Conservation (phyloP, 2,329 filamentous ascomycete genomes). For the Verticillium nonalfalfae region DNA sequence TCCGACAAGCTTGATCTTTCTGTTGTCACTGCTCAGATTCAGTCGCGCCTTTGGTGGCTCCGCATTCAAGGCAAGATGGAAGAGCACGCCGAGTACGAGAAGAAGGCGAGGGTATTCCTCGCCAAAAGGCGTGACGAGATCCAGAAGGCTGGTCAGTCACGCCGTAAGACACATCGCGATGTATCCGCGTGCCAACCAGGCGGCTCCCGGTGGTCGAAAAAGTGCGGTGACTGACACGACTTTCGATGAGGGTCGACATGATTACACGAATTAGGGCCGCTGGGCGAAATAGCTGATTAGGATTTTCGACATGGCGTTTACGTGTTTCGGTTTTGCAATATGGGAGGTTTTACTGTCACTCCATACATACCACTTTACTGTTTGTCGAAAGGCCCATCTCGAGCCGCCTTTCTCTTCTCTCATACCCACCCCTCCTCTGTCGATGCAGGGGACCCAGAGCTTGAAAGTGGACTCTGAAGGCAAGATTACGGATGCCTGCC, state of each 20-base stretch:
- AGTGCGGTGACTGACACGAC: slow-evolving; percentile 2
- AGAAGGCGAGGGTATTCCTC: slow-evolving; percentile 38
- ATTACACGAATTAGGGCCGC: background rate
- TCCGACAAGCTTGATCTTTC: slow-evolving; percentile 34
- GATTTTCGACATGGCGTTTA: background rate
- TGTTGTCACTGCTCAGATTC: slow-evolving; percentile 47
- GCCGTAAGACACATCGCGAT: background rate
- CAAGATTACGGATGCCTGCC: background rate
- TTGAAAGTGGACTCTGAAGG: background rate
- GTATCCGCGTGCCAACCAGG: slow-evolving; percentile 9
- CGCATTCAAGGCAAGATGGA: slow-evolving; percentile 41
- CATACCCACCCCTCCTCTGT: background rate
- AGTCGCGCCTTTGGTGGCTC: slow-evolving; percentile 52
- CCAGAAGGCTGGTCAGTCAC: slow-evolving; percentile 20
- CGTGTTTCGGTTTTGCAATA: background rate
- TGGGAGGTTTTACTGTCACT: background rate
- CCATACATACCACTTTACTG: background rate
- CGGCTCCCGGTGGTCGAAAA: slow-evolving; percentile 11
- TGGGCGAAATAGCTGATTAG: background rate
- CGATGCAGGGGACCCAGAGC: background rate
- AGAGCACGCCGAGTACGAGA: slow-evolving; percentile 38
- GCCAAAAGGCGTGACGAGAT: slow-evolving; percentile 25
- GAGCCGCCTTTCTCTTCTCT: background rate
- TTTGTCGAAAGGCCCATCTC: background rate
- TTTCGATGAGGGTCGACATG: background rate